Evolutionary conservation across 2,329 filamentous ascomycete species (phyloP).

Genomic region (Fusarium sp.): DNA sequence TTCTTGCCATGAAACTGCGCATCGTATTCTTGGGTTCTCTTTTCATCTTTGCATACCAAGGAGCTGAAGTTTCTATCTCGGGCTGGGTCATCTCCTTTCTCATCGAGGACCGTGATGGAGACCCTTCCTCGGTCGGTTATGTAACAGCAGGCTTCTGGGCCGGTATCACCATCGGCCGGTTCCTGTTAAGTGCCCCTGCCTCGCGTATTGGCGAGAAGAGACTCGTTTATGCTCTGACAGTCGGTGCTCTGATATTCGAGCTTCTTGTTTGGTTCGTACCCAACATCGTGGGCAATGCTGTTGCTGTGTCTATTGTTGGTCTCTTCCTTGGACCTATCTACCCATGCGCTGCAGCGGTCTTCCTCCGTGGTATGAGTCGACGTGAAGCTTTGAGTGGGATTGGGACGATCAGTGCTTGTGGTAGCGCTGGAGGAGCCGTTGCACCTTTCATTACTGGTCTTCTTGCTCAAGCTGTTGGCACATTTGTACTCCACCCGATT

Average conservation of each 20-base stretch:
- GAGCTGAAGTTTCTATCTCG: slow-evolving; percentile 83
- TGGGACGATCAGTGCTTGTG: slow-evolving; percentile 75
- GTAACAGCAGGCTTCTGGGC: slow-evolving; percentile 79
- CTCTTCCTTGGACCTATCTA: slow-evolving; percentile 83
- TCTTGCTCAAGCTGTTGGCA: slow-evolving; percentile 69
- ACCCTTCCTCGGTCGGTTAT: slow-evolving; percentile 79
- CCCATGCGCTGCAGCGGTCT: slow-evolving; percentile 75
- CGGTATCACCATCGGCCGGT: slow-evolving; percentile 81
- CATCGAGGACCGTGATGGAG: slow-evolving; percentile 76
- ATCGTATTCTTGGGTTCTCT: slow-evolving; percentile 79
- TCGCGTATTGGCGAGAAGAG: slow-evolving; percentile 75
- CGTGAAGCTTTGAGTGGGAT: slow-evolving; percentile 71
- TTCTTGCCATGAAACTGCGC: slow-evolving; percentile 61
- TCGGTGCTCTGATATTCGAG: slow-evolving; percentile 74
- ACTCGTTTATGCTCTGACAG: slow-evolving; percentile 72
- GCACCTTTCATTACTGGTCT: slow-evolving; percentile 75
- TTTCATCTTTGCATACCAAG: slow-evolving; percentile 89
- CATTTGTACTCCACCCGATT: slow-evolving; percentile 74
- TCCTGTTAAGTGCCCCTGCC: slow-evolving; percentile 74
- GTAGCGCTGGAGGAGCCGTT: slow-evolving; percentile 74
- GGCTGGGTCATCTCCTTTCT: slow-evolving; percentile 91
- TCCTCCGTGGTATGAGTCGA: slow-evolving; percentile 69
- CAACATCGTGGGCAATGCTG: slow-evolving; percentile 76
- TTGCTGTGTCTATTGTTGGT: slow-evolving; percentile 76
- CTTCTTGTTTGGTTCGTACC: slow-evolving; percentile 83